These are phyloP conservation scores for Serendipita sp. DNA, from an alignment of 768 basidiomycete genomes.

Conservation along the genomic window DNA sequence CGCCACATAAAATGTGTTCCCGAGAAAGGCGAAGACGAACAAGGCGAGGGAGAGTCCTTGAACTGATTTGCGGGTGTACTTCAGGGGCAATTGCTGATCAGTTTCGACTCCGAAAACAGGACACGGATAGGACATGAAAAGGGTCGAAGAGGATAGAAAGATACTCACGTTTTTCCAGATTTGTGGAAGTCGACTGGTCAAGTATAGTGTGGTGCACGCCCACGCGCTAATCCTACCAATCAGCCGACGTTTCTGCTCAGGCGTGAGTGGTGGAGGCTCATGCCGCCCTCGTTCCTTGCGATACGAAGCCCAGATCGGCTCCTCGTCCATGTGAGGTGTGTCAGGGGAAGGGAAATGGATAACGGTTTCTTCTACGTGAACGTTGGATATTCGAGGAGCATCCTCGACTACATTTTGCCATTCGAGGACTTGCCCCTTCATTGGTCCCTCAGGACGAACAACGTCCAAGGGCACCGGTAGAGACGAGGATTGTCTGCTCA, in stretches of 20 bases:
- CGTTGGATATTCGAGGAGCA: background rate
- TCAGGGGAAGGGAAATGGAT: background rate
- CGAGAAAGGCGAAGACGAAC: slow-evolving; percentile 85
- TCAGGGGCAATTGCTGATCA: background rate
- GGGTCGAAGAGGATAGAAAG: slow-evolving; percentile 13
- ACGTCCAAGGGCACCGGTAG: background rate
- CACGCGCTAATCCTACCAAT: slow-evolving; percentile 89
- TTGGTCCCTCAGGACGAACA: background rate
- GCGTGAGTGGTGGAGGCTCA: background rate
- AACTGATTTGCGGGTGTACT: slow-evolving; percentile 18
- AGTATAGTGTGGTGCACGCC: slow-evolving; percentile 82
- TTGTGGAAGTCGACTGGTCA: slow-evolving; percentile 88
- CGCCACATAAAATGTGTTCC: slow-evolving; percentile 84
- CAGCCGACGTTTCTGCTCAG: slow-evolving; percentile 26
- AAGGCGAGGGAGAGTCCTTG: slow-evolving; percentile 88
- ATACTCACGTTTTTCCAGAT: slow-evolving; percentile 92
- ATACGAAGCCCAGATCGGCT: background rate
- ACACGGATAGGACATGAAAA: background rate
- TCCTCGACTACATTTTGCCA: background rate
- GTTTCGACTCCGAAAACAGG: background rate
- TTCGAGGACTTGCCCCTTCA: background rate
- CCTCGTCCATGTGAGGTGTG: background rate
- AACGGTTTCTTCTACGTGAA: background rate
- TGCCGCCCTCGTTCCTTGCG: background rate
- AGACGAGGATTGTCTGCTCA: background rate